Evolutionary conservation across 225 moss, liverwort and hornwort genomes (phyloP), one percentile per base, ranked within the genome.

Genomic region (Anthoceros angustus): DNA sequence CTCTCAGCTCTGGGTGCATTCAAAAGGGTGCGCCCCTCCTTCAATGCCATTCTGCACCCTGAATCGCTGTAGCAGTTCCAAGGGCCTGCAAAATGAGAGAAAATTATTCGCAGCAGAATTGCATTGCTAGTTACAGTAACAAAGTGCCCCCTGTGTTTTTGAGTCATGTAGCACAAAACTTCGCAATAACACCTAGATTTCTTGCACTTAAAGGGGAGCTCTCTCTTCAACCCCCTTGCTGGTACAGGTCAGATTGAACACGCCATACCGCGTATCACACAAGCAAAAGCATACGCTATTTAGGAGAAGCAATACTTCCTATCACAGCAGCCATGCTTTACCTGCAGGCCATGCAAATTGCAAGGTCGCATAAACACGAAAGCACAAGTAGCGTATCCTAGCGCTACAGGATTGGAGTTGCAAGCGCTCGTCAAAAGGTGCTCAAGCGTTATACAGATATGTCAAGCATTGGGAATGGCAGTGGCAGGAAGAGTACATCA

Each of bases 1-100:
- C 45, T 67, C 67, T 92, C 85, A 98, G 77, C 95, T 98, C 74
- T 89, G 98, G 25, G 98, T 92, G 80, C 98, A 98, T 71, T 92
- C 92, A 71, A 98, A 98, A 61, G 92, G 98, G 68, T 84, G 92
- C 39, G 74, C 85, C 63, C 76, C 82, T 74, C 98, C 98, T 76
- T 92, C 98, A n/a, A 76, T 78, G 72, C 87, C 88, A 75, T 93
- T 89, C 72, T 89, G 89, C 43, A 87, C 86, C 76, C 92, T 84
- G 75, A 92, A 92, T 69, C 92, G 92, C 68, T 86, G 88, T 66
- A 95, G 92, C 63, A 98, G 77, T 62, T 87, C 92, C 76, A 86
- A 75, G 38, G 98, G 92, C 77, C 98, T 98, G 89, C 49, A 71
- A 67, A 64, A 73, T 42, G 8, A 0, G 63, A 10, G 15, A 20